Evolutionary conservation across 1,284 basidiomycete genomes (phyloP).

Genomic region (Ganoderma multipileum): DNA sequence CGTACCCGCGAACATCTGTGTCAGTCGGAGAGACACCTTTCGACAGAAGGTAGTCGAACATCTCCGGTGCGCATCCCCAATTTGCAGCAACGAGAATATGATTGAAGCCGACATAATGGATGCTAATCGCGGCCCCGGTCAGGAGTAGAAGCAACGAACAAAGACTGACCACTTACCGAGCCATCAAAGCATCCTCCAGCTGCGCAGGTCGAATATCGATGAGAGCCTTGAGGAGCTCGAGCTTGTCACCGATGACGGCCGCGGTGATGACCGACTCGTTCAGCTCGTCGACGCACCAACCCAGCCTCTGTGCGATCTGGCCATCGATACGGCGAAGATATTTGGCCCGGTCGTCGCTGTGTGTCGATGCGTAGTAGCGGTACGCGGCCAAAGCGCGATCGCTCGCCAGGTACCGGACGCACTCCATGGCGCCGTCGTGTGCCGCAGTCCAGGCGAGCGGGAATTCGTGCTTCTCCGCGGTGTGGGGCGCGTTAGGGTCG

Average conservation of each 20-base stretch:
- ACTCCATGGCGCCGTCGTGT: slow-evolving; percentile 37
- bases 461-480: slow-evolving; percentile 10
- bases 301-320: slow-evolving; percentile 52
- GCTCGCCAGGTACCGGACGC: slow-evolving; percentile 55
- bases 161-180: slow-evolving; percentile 43
- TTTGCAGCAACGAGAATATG: slow-evolving; percentile 50
- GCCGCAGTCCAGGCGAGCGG: slow-evolving; percentile 57
- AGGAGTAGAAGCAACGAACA: not conserved
- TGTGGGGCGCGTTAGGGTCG: slow-evolving; percentile 48
- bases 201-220: slow-evolving; percentile 48
- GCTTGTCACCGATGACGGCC: slow-evolving; percentile 44
- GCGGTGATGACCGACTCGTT: slow-evolving; percentile 58
- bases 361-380: slow-evolving; percentile 50
- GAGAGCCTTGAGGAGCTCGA: slow-evolving; percentile 50
- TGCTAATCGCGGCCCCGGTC: slow-evolving; percentile 35
- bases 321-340: slow-evolving; percentile 44
- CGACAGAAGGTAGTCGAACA: slow-evolving; percentile 58
- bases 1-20: slow-evolving; percentile 53
- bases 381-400: slow-evolving; percentile 44
- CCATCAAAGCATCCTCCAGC: slow-evolving; percentile 47
- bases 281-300: slow-evolving; percentile 51
- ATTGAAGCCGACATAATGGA: slow-evolving; percentile 55
- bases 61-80: slow-evolving; percentile 35
- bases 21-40: slow-evolving; percentile 53
- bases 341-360: slow-evolving; percentile 48